Evolutionary conservation across 1,139 yeast species (phyloP), one percentile per base, ranked within the genome.

Genomic region (Saccharomycopsis hybrid): DNA sequence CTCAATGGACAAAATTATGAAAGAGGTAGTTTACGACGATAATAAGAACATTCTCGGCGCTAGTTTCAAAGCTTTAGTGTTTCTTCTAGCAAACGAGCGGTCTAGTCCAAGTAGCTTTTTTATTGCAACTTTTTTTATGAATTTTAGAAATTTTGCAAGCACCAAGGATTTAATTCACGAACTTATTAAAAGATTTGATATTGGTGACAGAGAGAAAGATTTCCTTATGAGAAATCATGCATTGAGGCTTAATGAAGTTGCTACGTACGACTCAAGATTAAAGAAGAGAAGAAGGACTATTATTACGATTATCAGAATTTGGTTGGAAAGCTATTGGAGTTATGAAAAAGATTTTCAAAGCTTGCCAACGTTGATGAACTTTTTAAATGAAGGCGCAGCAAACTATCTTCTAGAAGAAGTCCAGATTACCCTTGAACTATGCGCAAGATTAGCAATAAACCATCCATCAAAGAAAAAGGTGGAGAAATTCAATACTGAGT

Each of bases 281-380:
- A 80, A 81, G 59, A 80, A 75, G 57, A 73, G 95, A 62, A 71
- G 95, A 59, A 76, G 80, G 54, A 67, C 83, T 50, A 79, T 87
- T 41, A 79, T 82, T 56, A 78, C 76, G 58, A 71, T 85, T 65
- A 79, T 88, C 59, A 85, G 80, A 60, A 69, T 80, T 47, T 90
- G 97, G 97, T 67, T 89, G 65, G 95, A 87, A 64, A 82, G 92
- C 49, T 88, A 84, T 62, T 90, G 96, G 96, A 77, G 80, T 57
- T 77, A 73, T 50, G 73, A 76, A 35, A 59, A 69, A 11, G 96
- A 88, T 61, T 77, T 75, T 55, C 69, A 66, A 28, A 70, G 81
- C 35, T 65, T 89, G 44, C 79, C 92, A 8, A 81, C 88, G 0
- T 67, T 88, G 60, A 72, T 85, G 40, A 84, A 84, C 60, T 84